phyloP scores from a whole-genome alignment of 495 filamentous ascomycete species.

The Podospora pseudocomata region DNA sequence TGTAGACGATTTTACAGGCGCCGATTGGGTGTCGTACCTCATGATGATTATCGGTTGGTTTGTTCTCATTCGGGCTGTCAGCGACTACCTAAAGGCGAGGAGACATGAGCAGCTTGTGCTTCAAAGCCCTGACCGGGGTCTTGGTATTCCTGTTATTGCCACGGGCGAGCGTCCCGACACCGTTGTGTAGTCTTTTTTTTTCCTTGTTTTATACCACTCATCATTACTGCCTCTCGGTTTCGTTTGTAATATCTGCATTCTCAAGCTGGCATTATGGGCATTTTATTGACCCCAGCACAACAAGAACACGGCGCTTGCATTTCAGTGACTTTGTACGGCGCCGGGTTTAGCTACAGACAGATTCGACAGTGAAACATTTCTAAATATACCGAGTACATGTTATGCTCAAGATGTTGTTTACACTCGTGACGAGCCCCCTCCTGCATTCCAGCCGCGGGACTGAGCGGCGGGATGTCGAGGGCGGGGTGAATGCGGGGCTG shows the following conservation, averaged over 20 bases:
- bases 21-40: conserved; percentile 86
- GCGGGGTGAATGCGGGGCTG: conserved; percentile 3
- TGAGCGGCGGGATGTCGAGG: not conserved
- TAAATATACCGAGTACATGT: not conserved
- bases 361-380: not conserved
- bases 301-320: not conserved
- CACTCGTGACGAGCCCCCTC: not conserved
- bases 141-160: conserved; percentile 83
- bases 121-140: conserved; percentile 87
- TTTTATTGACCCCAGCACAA: not conserved
- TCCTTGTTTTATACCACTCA: not conserved
- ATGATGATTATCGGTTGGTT: conserved; percentile 99
- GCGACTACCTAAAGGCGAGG: conserved; percentile 80
- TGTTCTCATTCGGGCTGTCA: conserved; percentile 83
- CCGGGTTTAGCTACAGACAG: not conserved
- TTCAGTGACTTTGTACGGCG: not conserved
- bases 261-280: not conserved
- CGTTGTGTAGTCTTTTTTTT: conserved; percentile 57
- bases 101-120: conserved; percentile 89
- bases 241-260: conserved; percentile 4
- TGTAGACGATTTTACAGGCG: conserved; percentile 46
- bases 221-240: not conserved
- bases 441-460: not conserved
- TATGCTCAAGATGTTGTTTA: not conserved
- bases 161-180: conserved; percentile 79